Conservation (phyloP, 2,329 filamentous ascomycete species). For the Ascochyta rabiei region DNA sequence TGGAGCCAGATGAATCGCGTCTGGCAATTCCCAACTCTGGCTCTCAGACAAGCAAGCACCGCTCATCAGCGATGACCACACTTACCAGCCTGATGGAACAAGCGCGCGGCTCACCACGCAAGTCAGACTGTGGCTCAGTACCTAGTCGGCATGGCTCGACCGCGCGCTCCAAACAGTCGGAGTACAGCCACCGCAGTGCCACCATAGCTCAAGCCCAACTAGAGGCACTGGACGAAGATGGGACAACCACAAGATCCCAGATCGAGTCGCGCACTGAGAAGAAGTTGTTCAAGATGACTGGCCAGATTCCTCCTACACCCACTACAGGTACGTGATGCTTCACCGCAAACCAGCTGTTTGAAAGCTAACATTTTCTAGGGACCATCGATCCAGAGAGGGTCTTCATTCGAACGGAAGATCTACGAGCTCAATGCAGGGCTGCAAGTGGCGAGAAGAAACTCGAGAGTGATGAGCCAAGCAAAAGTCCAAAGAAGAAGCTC, state of each 20-base stretch:
- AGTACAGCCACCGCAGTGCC: constrained; percentile 25
- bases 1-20: constrained; percentile 15
- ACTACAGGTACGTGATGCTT: constrained; percentile 21
- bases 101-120: constrained; percentile 30
- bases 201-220: constrained; percentile 20
- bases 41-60: constrained; percentile 23
- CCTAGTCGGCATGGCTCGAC: constrained; percentile 27
- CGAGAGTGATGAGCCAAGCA: constrained; percentile 23
- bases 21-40: constrained; percentile 17
- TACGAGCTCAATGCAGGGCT: constrained; percentile 27
- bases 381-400: constrained; percentile 15
- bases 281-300: constrained; percentile 42
- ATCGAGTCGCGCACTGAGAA: constrained; percentile 51
- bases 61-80: constrained; percentile 25
- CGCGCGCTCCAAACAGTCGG: constrained; percentile 31
- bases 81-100: constrained; percentile 36
- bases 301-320: constrained; percentile 35
- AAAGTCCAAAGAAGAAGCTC: constrained; percentile 51
- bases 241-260: constrained; percentile 46
- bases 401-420: constrained; percentile 28
- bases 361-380: constrained; percentile 4
- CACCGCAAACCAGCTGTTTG: not conserved
- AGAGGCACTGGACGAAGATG: constrained; percentile 30
- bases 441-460: constrained; percentile 18
- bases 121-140: constrained; percentile 23